These are phyloP conservation scores for Aulographum hederae DNA, from an alignment of 2,329 filamentous ascomycete species.

Conservation along the genomic window DNA sequence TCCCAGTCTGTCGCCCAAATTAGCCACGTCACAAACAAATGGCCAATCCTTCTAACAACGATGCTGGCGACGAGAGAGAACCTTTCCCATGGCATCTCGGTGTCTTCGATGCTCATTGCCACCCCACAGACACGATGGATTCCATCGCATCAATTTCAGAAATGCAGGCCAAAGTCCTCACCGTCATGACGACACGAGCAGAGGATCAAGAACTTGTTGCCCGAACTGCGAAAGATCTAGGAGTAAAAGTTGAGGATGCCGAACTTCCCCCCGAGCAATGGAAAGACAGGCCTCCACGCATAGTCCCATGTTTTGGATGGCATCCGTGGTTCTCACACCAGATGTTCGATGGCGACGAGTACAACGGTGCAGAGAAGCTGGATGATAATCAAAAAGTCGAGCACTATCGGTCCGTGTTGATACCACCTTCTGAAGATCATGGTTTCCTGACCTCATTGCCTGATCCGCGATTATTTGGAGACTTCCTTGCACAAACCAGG, in stretches of 20 bases:
- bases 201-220: slow-evolving; percentile 61
- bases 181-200: slow-evolving; percentile 59
- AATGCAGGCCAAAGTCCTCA: slow-evolving; percentile 50
- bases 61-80: slow-evolving; percentile 7
- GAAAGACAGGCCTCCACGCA: slow-evolving; percentile 20
- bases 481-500: slow-evolving; percentile 38
- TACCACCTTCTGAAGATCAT: slow-evolving; percentile 32
- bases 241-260: slow-evolving; percentile 17
- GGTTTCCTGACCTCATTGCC: slow-evolving; percentile 36
- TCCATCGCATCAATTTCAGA: slow-evolving; percentile 36
- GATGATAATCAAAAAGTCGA: slow-evolving; percentile 24
- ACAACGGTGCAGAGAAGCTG: slow-evolving; percentile 14
- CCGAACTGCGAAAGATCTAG: slow-evolving; percentile 36
- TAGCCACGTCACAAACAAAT: no score
- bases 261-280: slow-evolving; percentile 9
- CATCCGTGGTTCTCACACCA: slow-evolving; percentile 77
- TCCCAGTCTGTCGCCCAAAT: no score
- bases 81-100: slow-evolving; percentile 51
- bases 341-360: slow-evolving; percentile 41
- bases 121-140: slow-evolving; percentile 62
- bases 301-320: slow-evolving; percentile 67
- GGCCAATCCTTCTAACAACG: no score
- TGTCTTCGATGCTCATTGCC: slow-evolving; percentile 65
- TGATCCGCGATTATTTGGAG: slow-evolving; percentile 39
- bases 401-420: slow-evolving; percentile 52